Conservation (phyloP, 495 filamentous ascomycete species). For the Podospora comata region DNA sequence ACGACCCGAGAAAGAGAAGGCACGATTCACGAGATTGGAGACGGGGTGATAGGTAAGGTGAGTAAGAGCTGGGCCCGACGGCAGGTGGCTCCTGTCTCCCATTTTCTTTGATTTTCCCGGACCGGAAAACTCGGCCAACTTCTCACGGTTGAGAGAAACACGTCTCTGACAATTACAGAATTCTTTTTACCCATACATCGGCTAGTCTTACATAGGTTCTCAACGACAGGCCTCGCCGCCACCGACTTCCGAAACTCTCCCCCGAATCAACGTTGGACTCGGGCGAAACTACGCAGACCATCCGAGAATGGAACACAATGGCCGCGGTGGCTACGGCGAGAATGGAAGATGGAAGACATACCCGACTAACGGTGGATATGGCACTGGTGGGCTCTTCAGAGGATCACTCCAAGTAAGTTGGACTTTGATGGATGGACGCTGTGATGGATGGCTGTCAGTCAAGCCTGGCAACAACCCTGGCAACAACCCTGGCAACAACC, state of each 20-base stretch:
- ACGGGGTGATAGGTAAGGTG: not conserved
- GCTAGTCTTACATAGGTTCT: not conserved
- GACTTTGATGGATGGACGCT: no score
- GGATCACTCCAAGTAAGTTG: not conserved
- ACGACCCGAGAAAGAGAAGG: not conserved
- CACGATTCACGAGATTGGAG: not conserved
- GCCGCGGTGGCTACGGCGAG: not conserved
- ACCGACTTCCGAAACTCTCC: not conserved
- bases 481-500: not conserved
- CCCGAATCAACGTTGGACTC: not conserved
- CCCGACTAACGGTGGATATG: not conserved
- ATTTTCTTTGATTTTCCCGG: not conserved
- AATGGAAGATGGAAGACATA: not conserved
- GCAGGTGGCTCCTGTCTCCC: no score
- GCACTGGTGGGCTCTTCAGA: not conserved
- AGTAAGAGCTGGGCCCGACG: no score
- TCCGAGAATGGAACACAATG: not conserved
- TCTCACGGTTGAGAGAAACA: not conserved
- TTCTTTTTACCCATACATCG: not conserved
- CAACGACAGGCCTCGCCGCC: not conserved
- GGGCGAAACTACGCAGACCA: not conserved
- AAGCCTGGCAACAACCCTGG: not conserved
- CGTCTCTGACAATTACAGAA: not conserved
- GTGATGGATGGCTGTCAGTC: no score
- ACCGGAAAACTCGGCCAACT: not conserved